Conservation (phyloP, 345 rosid genomes). For the thale cress (Arabidopsis thaliana) region TAIR10.1 NC_003076.8:2997501-2998000, state of each 20-base stretch:
- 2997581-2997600: conserved; percentile 45
- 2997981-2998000: conserved; percentile 9
- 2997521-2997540: conserved; percentile 56
- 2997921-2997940: conserved; percentile 82
- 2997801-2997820: conserved; percentile 2
- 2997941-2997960: conserved; percentile 46
- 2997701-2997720: conserved; percentile 44
- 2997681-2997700: conserved; percentile 47
- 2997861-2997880: conserved; percentile 33
- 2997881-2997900: conserved; percentile 34
- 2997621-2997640: conserved; percentile 75
- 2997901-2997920: conserved; percentile 81
- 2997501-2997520: conserved; percentile 48
- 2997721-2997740: conserved; percentile 68
- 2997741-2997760: conserved; percentile 52
- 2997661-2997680: conserved; percentile 71
- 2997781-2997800: conserved; percentile 60
- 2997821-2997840: neutral
- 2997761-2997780: conserved; percentile 47
- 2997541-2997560: conserved; percentile 76
- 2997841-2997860: conserved; percentile 41
- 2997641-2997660: conserved; percentile 86
- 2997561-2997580: conserved; percentile 45
- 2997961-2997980: conserved; percentile 10
- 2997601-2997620: conserved; percentile 25